Conservation (phyloP, 2,329 filamentous ascomycete species). For the Aureobasidium namibiae region DNA sequence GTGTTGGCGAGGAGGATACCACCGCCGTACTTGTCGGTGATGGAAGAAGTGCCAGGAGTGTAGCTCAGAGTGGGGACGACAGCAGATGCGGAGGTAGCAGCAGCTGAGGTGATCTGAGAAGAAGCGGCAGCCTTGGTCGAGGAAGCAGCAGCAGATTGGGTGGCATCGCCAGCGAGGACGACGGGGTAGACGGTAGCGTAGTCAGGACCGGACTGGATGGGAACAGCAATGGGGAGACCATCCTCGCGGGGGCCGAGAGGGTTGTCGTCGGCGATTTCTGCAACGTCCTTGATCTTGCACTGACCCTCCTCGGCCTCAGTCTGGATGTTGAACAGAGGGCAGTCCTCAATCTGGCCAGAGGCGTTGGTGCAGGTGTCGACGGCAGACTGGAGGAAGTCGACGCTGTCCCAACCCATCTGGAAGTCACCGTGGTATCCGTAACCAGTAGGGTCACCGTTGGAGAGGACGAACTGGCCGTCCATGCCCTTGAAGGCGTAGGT, state of each 20-base stretch:
- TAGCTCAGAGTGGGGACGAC: conserved; percentile 28
- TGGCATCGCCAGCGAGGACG: conserved; percentile 20
- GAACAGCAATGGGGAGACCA: conserved; percentile 59
- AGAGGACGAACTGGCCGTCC: conserved; percentile 62
- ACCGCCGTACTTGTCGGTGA: conserved; percentile 26
- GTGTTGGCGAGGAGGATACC: conserved; percentile 26
- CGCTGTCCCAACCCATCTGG: conserved; percentile 65
- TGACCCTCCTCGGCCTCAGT: conserved; percentile 42
- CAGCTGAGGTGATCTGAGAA: conserved; percentile 5
- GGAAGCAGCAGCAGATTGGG: conserved; percentile 19
- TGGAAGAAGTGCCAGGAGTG: conserved; percentile 23
- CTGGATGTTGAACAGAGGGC: conserved; percentile 66
- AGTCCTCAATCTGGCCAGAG: conserved; percentile 64
- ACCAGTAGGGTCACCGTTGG: conserved; percentile 70
- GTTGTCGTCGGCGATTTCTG: conserved; percentile 50
- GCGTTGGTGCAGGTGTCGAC: conserved; percentile 64
- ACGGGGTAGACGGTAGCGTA: conserved; percentile 30
- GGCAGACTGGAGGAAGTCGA: conserved; percentile 60
- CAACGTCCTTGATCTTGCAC: conserved; percentile 57
- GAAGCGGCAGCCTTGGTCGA: conserved; percentile 15
- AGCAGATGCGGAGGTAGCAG: conserved; percentile 16
- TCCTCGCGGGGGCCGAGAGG: conserved; percentile 45
- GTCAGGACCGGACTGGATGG: conserved; percentile 38
- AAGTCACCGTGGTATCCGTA: conserved; percentile 74
- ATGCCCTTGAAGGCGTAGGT: conserved; percentile 56